phyloP scores from a whole-genome alignment of 2,329 filamentous ascomycete species.

The Pseudogymnoascus verrucosus region DNA sequence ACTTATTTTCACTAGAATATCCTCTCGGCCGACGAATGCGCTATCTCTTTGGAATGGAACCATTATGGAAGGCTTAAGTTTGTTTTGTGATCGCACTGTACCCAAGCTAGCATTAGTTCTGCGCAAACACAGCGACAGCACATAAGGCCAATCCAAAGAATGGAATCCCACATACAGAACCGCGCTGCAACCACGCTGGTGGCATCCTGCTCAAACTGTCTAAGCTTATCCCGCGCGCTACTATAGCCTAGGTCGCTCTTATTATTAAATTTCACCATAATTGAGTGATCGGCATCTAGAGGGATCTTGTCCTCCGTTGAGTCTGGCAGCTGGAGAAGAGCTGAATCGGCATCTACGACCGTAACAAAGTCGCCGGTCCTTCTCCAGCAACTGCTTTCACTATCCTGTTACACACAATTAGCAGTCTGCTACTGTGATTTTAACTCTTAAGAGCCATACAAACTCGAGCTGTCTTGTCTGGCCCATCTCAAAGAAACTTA shows the following conservation, averaged over 20 bases:
- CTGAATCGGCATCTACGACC: slow-evolving; percentile 15
- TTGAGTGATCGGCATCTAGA: slow-evolving; percentile 20
- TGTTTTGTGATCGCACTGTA: background rate
- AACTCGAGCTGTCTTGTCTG: slow-evolving; percentile 19
- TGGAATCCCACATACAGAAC: slow-evolving; percentile 12
- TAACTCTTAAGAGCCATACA: slow-evolving; percentile 14
- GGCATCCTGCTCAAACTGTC: slow-evolving; percentile 14
- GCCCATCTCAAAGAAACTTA: slow-evolving; percentile 26
- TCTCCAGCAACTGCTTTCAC: slow-evolving; percentile 1
- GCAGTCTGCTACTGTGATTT: background rate
- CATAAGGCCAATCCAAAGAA: background rate
- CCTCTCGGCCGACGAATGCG: slow-evolving; percentile 15
- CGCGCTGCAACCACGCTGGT: slow-evolving; percentile 6
- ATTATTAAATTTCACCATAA: slow-evolving; percentile 24
- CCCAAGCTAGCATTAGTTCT: background rate
- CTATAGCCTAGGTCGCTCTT: slow-evolving; percentile 12
- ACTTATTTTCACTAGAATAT: slow-evolving; percentile 9
- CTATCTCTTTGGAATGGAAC: slow-evolving; percentile 14
- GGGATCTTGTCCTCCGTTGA: slow-evolving; percentile 20
- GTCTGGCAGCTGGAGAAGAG: slow-evolving; percentile 20
- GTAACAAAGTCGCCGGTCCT: slow-evolving; percentile 12
- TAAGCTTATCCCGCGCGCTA: slow-evolving; percentile 10
- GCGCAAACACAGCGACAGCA: background rate
- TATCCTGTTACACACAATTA: slow-evolving; percentile 5
- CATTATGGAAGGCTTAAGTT: slow-evolving; percentile 7